Base-by-base conservation (phyloP, 345 rosid genomes). In the Noccaea bulbosa region DNA sequence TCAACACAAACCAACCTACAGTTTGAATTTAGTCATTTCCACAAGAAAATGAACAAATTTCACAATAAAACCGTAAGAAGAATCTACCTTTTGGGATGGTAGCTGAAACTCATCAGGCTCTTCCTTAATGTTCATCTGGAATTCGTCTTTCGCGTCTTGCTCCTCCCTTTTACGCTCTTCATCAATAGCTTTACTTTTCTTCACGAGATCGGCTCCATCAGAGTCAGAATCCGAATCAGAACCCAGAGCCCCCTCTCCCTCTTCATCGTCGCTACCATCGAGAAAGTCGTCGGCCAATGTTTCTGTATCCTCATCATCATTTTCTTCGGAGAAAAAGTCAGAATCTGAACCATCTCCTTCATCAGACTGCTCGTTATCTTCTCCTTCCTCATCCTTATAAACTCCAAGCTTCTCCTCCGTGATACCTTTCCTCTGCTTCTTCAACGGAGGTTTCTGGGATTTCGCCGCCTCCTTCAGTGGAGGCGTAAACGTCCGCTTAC, bases 91-190 rank as follows among this genome's bases (percentile, higher is more conserved):
- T 77, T 85, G 39, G 30, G 94, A 82, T n/a, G 98, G 97, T 84
- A 89, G 80, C 69, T 80, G 82, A 81, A 93, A 91, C 72, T 91
- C 96, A 76, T 89, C 97, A 62, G 96, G 81, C 57, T 85, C 88
- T 24, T 86, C 91, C 62, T 81, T 81, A 64, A 93, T 89, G 70
- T 93, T 93, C 38, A 87, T 81, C 67, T 79, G 78, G 74, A 93
- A 47, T 72, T 89, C 98, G 22, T 81, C 86, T 11, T 71, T 76
- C 22, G 96, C 97, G 37, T 86, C 94, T 77, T 74, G 63, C 73
- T 81, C 78, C 69, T 84, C 83, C 77, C 67, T 81, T 45, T 62
- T 78, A 65, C 80, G 84, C 65, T 75, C 70, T 46, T 72, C 73
- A 69, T 93, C 97, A 61, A 91, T 80, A 62, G 83, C 85, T 78